Base-by-base conservation (phyloP, 2,329 filamentous ascomycete genomes). In the Fusarium sambucinum region DNA sequence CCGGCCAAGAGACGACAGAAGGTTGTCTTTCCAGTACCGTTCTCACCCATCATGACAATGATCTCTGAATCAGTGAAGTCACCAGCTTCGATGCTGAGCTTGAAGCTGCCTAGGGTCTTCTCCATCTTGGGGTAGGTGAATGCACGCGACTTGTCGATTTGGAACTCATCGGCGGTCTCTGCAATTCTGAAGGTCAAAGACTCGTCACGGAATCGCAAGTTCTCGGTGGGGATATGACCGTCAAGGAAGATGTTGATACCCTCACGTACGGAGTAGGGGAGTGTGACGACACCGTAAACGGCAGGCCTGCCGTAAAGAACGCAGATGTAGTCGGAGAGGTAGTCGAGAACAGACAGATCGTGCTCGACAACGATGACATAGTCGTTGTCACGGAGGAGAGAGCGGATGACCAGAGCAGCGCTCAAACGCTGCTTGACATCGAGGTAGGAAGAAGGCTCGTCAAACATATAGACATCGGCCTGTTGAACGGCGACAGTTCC, bases 161-260 rank as follows among this genome's bases (percentile, higher is more conserved):
- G 83, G 79, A 93, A 96, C 50, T 98, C 95, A 67, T 99, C 96
- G 38, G 91, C 88, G 56, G 92, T 91, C 77, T 98, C 96, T 47
- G 92, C 89, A 67, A 98, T 92, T 74, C 94, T 92, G 90, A 99
- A 99, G 48, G 95, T 96, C 67, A 99, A 85, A 60, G 94, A 97
- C 78, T 99, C 96, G 59, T 98, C 94, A 76, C 96, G 92, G 91
- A 99, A 98, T 74, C 96, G 94, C 83, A 99, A 82, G 83, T 99
- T 99, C 84, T 99, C 96, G 3, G 96, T 98, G 21, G 96, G 96
- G 61, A 98, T 97, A 81, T 98, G 94, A 71, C 96, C 96, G 75
- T 99, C 96, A 57, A 99, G 86, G 90, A 98, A 99, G 79, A 98
- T 97, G 78, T 97, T 98, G 89, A 98, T 97, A 81, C 94, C 96